Percentiles rank a stretch among this genome's conserved stretches.
phyloP scores from a whole-genome alignment of 129 eudicot genomes.

The Escallonia rubra region DNA sequence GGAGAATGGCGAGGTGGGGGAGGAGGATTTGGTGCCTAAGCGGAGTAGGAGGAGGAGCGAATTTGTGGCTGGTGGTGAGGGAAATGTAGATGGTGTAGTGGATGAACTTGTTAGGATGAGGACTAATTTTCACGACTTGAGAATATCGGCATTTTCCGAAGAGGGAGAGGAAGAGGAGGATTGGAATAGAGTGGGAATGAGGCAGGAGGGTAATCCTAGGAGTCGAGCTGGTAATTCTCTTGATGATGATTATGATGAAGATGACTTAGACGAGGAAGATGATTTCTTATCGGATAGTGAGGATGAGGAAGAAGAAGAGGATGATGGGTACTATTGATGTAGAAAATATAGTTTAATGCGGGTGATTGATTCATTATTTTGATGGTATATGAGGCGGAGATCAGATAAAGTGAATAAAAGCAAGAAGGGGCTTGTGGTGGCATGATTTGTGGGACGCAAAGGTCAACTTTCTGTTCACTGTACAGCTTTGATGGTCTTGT shows the following conservation, averaged over 20 bases:
- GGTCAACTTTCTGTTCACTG: background rate
- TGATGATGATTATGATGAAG: conserved; percentile 13
- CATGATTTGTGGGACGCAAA: background rate
- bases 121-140: conserved; percentile 25
- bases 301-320: conserved; percentile 45
- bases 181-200: conserved; percentile 13
- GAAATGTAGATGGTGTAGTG: conserved; percentile 38
- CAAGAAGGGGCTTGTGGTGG: background rate
- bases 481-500: background rate
- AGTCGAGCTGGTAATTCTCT: background rate
- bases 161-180: conserved; percentile 40
- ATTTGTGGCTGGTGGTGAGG: conserved; percentile 21
- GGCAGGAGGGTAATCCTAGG: background rate
- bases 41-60: conserved; percentile 27
- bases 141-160: conserved; percentile 48
- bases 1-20: conserved; percentile 76
- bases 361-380: too few relatives aligned
- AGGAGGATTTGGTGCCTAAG: conserved; percentile 61
- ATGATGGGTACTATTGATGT: conserved; percentile 29
- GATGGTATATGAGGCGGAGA: too few relatives aligned
- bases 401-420: too few relatives aligned
- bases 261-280: conserved; percentile 23
- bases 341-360: background rate
- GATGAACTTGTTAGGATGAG: conserved; percentile 45
- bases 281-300: conserved; percentile 60